Base-by-base conservation (phyloP, 2,329 filamentous ascomycete species). In the Neobulgaria alba region DNA sequence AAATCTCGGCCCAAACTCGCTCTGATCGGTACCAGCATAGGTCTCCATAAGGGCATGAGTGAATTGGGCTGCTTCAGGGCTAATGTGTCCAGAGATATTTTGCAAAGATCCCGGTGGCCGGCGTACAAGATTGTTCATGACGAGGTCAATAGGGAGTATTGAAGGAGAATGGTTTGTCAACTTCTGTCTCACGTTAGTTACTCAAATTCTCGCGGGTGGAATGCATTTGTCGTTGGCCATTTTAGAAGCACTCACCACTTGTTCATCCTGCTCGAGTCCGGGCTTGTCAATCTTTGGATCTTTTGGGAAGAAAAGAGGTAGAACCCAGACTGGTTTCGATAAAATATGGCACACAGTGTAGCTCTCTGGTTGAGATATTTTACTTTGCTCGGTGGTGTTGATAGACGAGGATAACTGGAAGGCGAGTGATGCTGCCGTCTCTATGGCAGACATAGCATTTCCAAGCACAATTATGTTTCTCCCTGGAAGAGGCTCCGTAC, bases 391-490 rank as follows among this genome's bases (percentile, higher is more conserved):
- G 0, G 78, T 73, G 0, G 74, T 71, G 56, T 82, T 66, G 10
- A 62, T 60, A 2, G 72, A 71, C 4, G 77, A 77, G 0, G 85
- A 89, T 1, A 90, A 60, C 47, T 88, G 77, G 3, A 77, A 69
- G 9, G 83, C 84, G 36, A 89, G 74, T 2, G 79, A 78, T 8
- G 77, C 79, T 0, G 85, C 81, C 36, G 82, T 81, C 63, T 93
- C 86, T 4, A 84, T 75, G 0, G 85, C 85, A 2, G 85, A 90
- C 72, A 92, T 88, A 53, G 88, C 84, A 0, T 85, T 85, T 1
- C 86, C 86, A 1, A 88, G 75, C 0, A 93, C 68, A 1, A 87
- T 67, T 12, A 92, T 77, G 54, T 79, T 85, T 14, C 75, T 73
- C 1, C 67, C 67, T 4, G 39, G 32, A 1, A 0, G 55, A 52